phyloP scores from a whole-genome alignment of 225 moss, liverwort and hornwort species.

The Neckera pumila region DNA sequence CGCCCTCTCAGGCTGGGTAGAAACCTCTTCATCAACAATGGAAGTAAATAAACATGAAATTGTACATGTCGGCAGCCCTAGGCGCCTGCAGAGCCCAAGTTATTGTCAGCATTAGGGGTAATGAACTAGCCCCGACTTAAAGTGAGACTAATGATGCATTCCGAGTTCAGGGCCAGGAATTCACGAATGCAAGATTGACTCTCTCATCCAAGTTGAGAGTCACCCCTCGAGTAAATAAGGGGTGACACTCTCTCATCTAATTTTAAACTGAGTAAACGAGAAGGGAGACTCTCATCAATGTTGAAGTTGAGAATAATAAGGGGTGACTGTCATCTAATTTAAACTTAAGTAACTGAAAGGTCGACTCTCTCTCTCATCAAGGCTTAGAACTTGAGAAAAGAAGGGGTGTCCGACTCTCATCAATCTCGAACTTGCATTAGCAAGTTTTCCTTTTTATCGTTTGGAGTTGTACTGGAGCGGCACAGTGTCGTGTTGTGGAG shows the following conservation, averaged over 20 bases:
- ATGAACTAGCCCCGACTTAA: background rate
- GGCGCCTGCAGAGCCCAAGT: background rate
- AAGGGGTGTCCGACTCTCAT: background rate
- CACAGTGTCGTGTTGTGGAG: conserved; percentile 31
- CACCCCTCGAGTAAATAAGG: background rate
- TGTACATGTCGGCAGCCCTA: background rate
- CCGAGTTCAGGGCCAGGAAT: background rate
- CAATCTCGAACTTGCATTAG: background rate
- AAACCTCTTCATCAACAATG: background rate
- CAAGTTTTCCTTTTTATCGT: background rate
- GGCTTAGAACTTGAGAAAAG: background rate
- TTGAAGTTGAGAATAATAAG: background rate
- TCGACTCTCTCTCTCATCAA: background rate
- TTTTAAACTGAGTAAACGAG: background rate
- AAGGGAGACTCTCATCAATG: background rate
- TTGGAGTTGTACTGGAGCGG: conserved; percentile 22
- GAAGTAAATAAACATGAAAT: background rate
- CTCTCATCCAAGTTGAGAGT: background rate
- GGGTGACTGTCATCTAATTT: background rate
- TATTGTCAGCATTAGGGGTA: conserved; percentile 2
- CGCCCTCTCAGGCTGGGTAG: background rate
- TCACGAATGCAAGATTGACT: background rate
- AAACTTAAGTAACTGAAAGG: background rate
- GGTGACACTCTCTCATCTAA: background rate
- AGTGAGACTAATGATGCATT: background rate